Evolutionary conservation across 331 rosid species (phyloP), one percentile per base, ranked within the genome.

Genomic region (Quercus phellos): DNA sequence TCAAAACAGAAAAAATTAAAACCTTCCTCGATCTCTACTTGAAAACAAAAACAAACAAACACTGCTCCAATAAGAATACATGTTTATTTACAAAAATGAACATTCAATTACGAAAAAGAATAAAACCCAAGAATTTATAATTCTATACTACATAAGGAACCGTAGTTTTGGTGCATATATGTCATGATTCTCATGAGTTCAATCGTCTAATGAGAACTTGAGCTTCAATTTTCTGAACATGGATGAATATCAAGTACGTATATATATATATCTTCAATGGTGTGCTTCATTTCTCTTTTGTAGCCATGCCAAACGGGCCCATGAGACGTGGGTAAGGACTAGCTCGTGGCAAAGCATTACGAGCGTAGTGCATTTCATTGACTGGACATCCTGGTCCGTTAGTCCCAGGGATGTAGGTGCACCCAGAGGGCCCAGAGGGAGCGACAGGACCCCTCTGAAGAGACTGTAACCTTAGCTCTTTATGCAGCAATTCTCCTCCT

Each of bases 321-420:
- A 76, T 17, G 29, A 68, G 84, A 29, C 72, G 92, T 38, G 90
- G 88, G 68, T 68, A 74, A 78, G 71, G 42, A n/a, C 46, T 55
- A 4, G 21, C 67, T 14, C 70, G 78, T 6, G 1, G 71, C 3
- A 60, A 43, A 73, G 35, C 51, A 9, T 53, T 2, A 63, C 77
- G 82, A 5, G 85, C 89, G 0, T 78, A 80, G 78, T 91, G 76
- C 89, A 79, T 89, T 80, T 82, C 84, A 9, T 82, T 69, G 29
- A 77, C 70, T 0, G 85, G 91, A 55, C 97, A 91, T 12, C 78
- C 29, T 3, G 76, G 60, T 64, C 93, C 93, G 4, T 87, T 87
- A 7, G 84, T 80, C 18, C 93, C 89, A 0, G 97, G 94, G 55
- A 87, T 85, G 81, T 64, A 87, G 24, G 97, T 88, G 87, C 97